These are phyloP conservation scores for Cyathus striatus DNA, from an alignment of 768 basidiomycete genomes.

Conservation along the genomic window DNA sequence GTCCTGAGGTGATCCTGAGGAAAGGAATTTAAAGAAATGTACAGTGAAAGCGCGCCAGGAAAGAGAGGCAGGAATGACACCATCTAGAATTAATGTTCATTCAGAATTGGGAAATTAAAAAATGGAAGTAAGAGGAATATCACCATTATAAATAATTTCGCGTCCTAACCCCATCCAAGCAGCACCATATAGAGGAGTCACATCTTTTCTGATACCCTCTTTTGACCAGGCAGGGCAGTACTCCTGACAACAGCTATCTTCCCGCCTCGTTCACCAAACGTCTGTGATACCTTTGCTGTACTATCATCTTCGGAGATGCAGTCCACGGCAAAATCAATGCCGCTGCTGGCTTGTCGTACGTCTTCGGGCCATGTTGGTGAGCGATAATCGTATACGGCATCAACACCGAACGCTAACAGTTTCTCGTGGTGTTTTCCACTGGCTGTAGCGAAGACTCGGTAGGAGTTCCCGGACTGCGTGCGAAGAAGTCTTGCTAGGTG, in stretches of 20 bases:
- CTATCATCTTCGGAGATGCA: slow-evolving; percentile 27
- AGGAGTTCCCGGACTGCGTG: slow-evolving; percentile 16
- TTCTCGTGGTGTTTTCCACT: slow-evolving; percentile 21
- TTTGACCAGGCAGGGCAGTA: slow-evolving; percentile 19
- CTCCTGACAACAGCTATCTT: slow-evolving; percentile 24
- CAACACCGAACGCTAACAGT: slow-evolving; percentile 20
- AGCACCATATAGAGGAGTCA: slow-evolving; percentile 21
- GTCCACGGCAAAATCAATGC: slow-evolving; percentile 24
- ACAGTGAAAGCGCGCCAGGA: slow-evolving; percentile 22
- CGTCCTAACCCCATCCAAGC: slow-evolving; percentile 28
- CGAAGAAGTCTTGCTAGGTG: slow-evolving; percentile 18
- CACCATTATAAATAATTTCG: slow-evolving; percentile 24
- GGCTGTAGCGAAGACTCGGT: slow-evolving; percentile 24
- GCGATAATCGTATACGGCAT: slow-evolving; percentile 25
- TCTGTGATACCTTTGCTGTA: slow-evolving; percentile 23
- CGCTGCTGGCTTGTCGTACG: slow-evolving; percentile 17
- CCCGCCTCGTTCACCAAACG: slow-evolving; percentile 18
- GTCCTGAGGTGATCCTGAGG: slow-evolving; percentile 11
- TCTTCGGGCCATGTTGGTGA: slow-evolving; percentile 23
- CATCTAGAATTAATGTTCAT: slow-evolving; percentile 10
- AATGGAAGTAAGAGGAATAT: neutral
- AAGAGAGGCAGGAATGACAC: slow-evolving; percentile 13
- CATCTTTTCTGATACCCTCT: slow-evolving; percentile 16
- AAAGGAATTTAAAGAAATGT: slow-evolving; percentile 24
- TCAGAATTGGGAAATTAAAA: neutral